Base-by-base conservation (phyloP, 148 eudicot species). In the Salicornia ramosissima region DNA sequence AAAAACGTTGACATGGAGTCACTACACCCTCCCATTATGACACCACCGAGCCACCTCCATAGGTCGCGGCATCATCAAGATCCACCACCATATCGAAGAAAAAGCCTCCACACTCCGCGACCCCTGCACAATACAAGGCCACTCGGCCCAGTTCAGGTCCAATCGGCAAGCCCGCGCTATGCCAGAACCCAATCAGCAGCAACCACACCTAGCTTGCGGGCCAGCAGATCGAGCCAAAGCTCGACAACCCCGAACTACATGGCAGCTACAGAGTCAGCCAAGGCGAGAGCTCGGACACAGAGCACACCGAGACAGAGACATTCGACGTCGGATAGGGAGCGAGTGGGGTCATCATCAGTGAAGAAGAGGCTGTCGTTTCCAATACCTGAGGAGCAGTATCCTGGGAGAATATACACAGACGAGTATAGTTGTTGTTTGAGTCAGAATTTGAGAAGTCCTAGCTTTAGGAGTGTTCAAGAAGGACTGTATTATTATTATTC, bases 241-340 rank as follows among this genome's bases (percentile, higher is more conserved):
- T 40, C 47, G 24, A 70, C 33, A 33, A 49, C 79, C 6, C 92
- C 96, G 3, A 84, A 83, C 28, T 91, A 91, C 67, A 91, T 91
- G 97, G 91, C 91, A 14, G 89, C 91, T 18, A 91, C 97, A 0
- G 90, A 88, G 72, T 91, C 97, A 19, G 97, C 97, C 13, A 88
- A 82, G 77, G 97, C 95, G 18, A 78, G 83, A 2, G 46, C 75
- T 53, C 63, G 73, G 33, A 82, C 90, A 59, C 94, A 85, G 69
- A 87, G 97, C 59, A 81, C 87, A 7, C 90, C 96, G 0, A 82
- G 86, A 65, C 90, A 85, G 63, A 81, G 96, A 71, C 80, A 85
- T 14, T 77, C 83, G 0, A 87, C 87, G 2, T 85, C 94, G 2
- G 93, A 88, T 42, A 86, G 84, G 73, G 96, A 92, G 5, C 63